Evolutionary conservation across 1,284 basidiomycete genomes (phyloP).

Genomic region (Tetrapyrgos nigripes): DNA sequence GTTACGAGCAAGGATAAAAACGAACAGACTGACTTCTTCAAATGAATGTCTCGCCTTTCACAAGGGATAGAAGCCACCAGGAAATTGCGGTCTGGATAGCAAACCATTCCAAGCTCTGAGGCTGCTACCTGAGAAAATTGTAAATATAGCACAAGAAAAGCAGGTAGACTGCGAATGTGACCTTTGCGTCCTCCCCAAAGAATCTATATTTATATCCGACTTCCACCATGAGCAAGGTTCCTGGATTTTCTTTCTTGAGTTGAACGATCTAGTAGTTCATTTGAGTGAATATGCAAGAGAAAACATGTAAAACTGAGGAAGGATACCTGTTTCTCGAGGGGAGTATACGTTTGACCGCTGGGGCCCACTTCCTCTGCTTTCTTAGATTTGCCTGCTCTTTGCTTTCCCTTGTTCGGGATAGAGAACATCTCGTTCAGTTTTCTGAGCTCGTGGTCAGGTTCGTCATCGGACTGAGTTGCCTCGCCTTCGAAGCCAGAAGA

Average conservation of each 20-base stretch:
- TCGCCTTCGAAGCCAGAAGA: constrained; percentile 19
- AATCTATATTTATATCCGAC: constrained; percentile 91
- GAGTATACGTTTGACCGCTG: constrained; percentile 81
- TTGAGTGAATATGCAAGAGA: background rate
- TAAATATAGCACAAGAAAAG: constrained; percentile 8
- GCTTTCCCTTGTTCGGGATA: constrained; percentile 37
- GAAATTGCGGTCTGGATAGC: constrained; percentile 83
- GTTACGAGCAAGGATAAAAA: background rate
- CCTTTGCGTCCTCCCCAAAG: constrained; percentile 90
- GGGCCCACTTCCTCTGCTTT: constrained; percentile 68
- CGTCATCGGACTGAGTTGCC: constrained; percentile 39
- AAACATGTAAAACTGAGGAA: constrained; percentile 4
- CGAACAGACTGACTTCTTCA: constrained; percentile 73
- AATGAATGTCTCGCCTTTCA: constrained; percentile 84
- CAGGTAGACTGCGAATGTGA: constrained; percentile 27
- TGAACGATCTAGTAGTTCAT: constrained; percentile 56
- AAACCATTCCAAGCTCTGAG: constrained; percentile 83
- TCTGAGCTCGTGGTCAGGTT: constrained; percentile 55
- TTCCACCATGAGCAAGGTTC: constrained; percentile 85
- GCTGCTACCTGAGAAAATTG: constrained; percentile 69
- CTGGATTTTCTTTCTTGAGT: constrained; percentile 77
- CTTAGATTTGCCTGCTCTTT: constrained; percentile 37
- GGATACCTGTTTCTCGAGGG: constrained; percentile 80
- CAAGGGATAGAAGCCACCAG: constrained; percentile 84
- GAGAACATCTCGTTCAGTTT: constrained; percentile 55